These are phyloP conservation scores for Penstemon eatonii DNA, from an alignment of 257 asterid genomes.

Conservation along the genomic window DNA sequence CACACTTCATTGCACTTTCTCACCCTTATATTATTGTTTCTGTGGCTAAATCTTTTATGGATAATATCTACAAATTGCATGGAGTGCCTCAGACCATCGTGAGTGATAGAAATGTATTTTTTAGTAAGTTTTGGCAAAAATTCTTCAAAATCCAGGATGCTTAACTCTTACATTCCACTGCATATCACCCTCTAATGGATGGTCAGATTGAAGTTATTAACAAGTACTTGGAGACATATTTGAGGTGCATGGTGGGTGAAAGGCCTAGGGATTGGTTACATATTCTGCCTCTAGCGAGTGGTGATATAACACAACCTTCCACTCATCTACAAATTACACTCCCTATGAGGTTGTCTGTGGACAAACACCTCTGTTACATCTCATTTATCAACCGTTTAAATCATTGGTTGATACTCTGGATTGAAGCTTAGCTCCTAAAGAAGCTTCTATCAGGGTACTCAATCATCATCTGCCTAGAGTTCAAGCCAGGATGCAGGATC, in stretches of 20 bases:
- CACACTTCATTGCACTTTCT: not conserved
- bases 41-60: not conserved
- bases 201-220: not conserved
- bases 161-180: not conserved
- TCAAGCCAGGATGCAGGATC: too few species aligned
- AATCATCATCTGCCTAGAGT: too few species aligned
- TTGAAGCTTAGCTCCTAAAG: too few species aligned
- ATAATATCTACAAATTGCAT: not conserved
- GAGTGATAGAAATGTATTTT: not conserved
- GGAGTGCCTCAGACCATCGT: not conserved
- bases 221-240: not conserved
- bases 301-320: not conserved
- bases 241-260: not conserved
- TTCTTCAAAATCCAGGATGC: not conserved
- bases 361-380: too few species aligned
- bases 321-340: not conserved
- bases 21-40: not conserved
- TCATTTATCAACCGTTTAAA: too few species aligned
- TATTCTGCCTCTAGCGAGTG: not conserved
- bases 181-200: conserved; percentile 2
- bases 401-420: too few species aligned
- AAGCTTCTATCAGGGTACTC: too few species aligned
- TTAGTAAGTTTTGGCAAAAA: not conserved
- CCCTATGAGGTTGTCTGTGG: too few species aligned
- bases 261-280: not conserved